These are phyloP conservation scores for Coprinellus aureogranulatus DNA, from an alignment of 768 basidiomycete genomes.

Conservation along the genomic window DNA sequence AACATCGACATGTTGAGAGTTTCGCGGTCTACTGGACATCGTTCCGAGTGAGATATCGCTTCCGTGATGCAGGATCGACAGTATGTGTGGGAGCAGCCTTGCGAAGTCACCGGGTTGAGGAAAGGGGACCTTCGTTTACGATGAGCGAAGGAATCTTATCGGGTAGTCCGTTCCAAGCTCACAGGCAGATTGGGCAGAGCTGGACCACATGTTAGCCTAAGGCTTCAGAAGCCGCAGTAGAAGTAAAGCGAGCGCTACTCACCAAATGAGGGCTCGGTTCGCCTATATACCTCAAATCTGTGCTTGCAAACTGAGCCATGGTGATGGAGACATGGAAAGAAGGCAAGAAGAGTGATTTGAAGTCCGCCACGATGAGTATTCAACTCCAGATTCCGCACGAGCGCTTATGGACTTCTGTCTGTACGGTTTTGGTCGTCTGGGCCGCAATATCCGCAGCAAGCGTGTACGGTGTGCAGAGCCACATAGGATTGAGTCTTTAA, in stretches of 20 bases:
- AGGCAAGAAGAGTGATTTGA: too few relatives aligned
- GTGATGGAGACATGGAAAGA: too few relatives aligned
- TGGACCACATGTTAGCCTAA: too few relatives aligned
- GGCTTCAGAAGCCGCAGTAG: background rate
- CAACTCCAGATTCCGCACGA: too few relatives aligned
- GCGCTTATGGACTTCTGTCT: too few relatives aligned
- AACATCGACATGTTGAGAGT: constrained; percentile 58
- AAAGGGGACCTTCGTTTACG: constrained; percentile 57
- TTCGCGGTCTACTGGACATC: constrained; percentile 84
- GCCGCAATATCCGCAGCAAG: too few relatives aligned
- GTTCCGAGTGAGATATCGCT: constrained; percentile 62
- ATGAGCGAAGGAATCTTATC: background rate
- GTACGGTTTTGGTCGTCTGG: too few relatives aligned
- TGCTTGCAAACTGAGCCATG: background rate
- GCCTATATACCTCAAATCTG: background rate
- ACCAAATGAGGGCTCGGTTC: constrained; percentile 1
- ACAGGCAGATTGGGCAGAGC: constrained; percentile 4
- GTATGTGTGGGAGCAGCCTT: constrained; percentile 79
- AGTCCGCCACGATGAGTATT: too few relatives aligned
- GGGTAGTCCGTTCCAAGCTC: background rate
- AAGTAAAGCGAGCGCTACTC: background rate
- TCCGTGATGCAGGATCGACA: constrained; percentile 72
- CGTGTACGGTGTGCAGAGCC: too few relatives aligned
- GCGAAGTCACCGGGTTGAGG: constrained; percentile 66
- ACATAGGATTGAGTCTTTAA: too few relatives aligned